Evolutionary conservation across 352 stramenopile genomes (phyloP), one percentile per base, ranked within the genome.

Genomic region (Peronospora belbahrii): DNA sequence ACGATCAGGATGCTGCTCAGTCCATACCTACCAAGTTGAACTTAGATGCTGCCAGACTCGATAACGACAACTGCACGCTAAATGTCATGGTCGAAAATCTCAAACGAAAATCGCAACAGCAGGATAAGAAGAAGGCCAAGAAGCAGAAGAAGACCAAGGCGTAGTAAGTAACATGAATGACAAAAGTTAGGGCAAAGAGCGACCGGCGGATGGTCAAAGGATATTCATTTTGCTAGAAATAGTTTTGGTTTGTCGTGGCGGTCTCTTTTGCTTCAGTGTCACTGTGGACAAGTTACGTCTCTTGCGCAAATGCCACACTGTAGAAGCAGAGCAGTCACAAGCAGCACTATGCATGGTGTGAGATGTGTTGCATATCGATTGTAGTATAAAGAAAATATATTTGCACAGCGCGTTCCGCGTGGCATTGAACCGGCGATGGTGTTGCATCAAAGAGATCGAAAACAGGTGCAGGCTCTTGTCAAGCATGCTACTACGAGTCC

Each of bases 371-470:
- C n/a, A n/a, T n/a, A n/a, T n/a, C n/a, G n/a, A n/a, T n/a, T n/a
- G n/a, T n/a, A n/a, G n/a, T n/a, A n/a, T n/a, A n/a, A n/a, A n/a
- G n/a, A n/a, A n/a, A n/a, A n/a, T n/a, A n/a, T n/a, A n/a, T n/a
- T n/a, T n/a, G n/a, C n/a, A n/a, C n/a, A n/a, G n/a, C n/a, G n/a
- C n/a, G n/a, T n/a, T n/a, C n/a, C n/a, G n/a, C n/a, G n/a, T n/a
- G n/a, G n/a, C n/a, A 91, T 96, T 61, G 94, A 95, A 60, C 92
- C 76, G 15, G 72, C 81, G 38, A 89, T 79, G 22, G 49, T 95
- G 48, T 47, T 92, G 38, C 67, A 91, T 95, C 34, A 82, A 95
- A 51, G 70, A 93, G 45, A 87, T 93, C 36, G 83, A 94, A 53
- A 68, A 36, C 73, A 88, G 48, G 77, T 73, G 10, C 59, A 73